These are phyloP conservation scores for Lactifluus piperatus DNA, from an alignment of 768 basidiomycete species.

Conservation along the genomic window DNA sequence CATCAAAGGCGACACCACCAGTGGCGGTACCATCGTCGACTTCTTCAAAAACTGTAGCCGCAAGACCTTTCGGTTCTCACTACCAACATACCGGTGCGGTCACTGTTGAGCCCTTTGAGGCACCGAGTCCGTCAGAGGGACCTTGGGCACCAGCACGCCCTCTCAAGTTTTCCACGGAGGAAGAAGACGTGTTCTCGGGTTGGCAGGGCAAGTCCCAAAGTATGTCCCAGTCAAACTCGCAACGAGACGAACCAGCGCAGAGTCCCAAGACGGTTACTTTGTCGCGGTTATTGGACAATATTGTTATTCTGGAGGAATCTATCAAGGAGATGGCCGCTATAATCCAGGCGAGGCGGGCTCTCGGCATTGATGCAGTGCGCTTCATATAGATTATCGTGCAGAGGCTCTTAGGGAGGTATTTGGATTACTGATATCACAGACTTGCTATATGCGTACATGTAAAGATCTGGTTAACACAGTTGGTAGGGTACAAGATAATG, in stretches of 20 bases:
- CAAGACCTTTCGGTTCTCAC: conserved; percentile 79
- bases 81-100: conserved; percentile 73
- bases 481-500: background rate
- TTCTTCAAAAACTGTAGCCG: conserved; percentile 41
- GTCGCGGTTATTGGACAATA: conserved; percentile 83
- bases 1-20: conserved; percentile 24
- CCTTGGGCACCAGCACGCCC: conserved; percentile 55
- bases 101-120: conserved; percentile 60
- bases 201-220: conserved; percentile 35
- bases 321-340: conserved; percentile 89
- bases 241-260: conserved; percentile 25
- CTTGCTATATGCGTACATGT: conserved; percentile 5
- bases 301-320: conserved; percentile 89
- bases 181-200: conserved; percentile 63
- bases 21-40: conserved; percentile 33
- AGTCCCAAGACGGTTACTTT: conserved; percentile 50
- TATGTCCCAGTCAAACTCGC: conserved; percentile 19
- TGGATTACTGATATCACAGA: background rate
- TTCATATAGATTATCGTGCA: conserved; percentile 43
- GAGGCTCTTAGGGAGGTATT: background rate
- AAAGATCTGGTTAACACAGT: background rate
- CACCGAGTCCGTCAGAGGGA: conserved; percentile 46
- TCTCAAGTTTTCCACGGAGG: conserved; percentile 45
- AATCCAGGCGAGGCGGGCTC: conserved; percentile 69
- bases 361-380: conserved; percentile 77